Base-by-base conservation (phyloP, 2,329 filamentous ascomycete genomes). In the Botrytis medusae region DNA sequence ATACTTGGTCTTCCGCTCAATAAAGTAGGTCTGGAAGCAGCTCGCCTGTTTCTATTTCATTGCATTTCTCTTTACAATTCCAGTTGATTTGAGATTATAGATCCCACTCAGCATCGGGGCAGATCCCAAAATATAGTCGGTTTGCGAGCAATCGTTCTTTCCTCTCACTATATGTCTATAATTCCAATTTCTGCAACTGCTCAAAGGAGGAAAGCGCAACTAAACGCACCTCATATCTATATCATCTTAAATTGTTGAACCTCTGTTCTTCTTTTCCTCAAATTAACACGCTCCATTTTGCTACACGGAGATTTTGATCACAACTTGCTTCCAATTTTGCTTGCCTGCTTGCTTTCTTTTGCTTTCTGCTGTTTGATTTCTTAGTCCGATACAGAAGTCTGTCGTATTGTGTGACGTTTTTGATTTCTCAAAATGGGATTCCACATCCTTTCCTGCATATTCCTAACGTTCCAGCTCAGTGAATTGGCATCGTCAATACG, bases 401-500 rank as follows among this genome's bases (percentile, higher is more conserved):
- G 37, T 75, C 42, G 9, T 67, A 54, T 74, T 51, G 64, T 14
- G 40, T 64, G 71, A 57, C 70, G 34, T 51, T 69, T 72, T 62
- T 42, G 71, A 69, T 48, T 12, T 32, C 60, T 40, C 42, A 69
- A 37, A 18, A 72, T 72, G 71, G 25, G 34, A 51, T 61, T 61
- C 18, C 32, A 61, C 7, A 51, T 69, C 25, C 65, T 46, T 68
- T 29, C 34, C 37, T 65, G 75, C 34, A 29, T 72, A 70, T 51
- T 59, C 25, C 61, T 72, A 18, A 40, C 32, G 2, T 25, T 54
- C 18, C 34, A 57, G 14, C 34, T 73, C 51, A 22, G 9, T 48
- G 22, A 65, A 42, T 46, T 76, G 44, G 51, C 63, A n/a, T 72
- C 32, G 37, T 71, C 77, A 4, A 68, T 75, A 29, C 75, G 61